A percentile compares a stretch with the other conserved stretches of the same genome.
These are phyloP conservation scores for Penicillium sp. DNA, from an alignment of 2,329 filamentous ascomycete species.

Conservation along the genomic window DNA sequence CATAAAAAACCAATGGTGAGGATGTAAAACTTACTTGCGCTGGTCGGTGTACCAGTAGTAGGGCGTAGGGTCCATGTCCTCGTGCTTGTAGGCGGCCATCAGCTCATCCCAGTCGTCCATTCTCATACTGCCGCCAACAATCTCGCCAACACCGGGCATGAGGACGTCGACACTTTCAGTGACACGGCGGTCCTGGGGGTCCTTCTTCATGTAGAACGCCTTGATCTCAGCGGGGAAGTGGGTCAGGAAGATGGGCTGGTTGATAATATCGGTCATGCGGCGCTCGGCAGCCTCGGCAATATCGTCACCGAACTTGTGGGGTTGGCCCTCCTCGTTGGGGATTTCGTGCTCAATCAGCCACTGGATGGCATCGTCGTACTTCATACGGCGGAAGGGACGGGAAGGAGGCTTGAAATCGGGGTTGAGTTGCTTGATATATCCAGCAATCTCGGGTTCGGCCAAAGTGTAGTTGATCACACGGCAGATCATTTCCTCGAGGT, in stretches of 20 bases:
- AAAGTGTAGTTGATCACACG: slow-evolving; percentile 77
- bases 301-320: slow-evolving; percentile 91
- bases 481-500: slow-evolving; percentile 86
- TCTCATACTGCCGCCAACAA: slow-evolving; percentile 95
- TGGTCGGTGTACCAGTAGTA: slow-evolving; percentile 99
- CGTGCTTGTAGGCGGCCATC: slow-evolving; percentile 80
- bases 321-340: slow-evolving; percentile 85
- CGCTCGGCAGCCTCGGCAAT: slow-evolving; percentile 97
- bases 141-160: slow-evolving; percentile 95
- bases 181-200: slow-evolving; percentile 71
- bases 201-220: slow-evolving; percentile 98
- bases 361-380: slow-evolving; percentile 87
- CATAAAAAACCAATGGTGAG: not conserved
- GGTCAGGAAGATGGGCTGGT: slow-evolving; percentile 90
- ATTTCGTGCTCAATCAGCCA: slow-evolving; percentile 92
- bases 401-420: slow-evolving; percentile 78
- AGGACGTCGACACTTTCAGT: slow-evolving; percentile 87
- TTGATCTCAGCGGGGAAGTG: slow-evolving; percentile 98
- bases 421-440: slow-evolving; percentile 81
- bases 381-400: slow-evolving; percentile 91
- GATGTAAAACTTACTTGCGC: slow-evolving; percentile 68
- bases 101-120: slow-evolving; percentile 89
- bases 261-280: slow-evolving; percentile 94
- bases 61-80: slow-evolving; percentile 77
- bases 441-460: slow-evolving; percentile 68